These are phyloP conservation scores for Colletotrichum coccodes DNA, from an alignment of 2,329 filamentous ascomycete genomes.

Conservation along the genomic window DNA sequence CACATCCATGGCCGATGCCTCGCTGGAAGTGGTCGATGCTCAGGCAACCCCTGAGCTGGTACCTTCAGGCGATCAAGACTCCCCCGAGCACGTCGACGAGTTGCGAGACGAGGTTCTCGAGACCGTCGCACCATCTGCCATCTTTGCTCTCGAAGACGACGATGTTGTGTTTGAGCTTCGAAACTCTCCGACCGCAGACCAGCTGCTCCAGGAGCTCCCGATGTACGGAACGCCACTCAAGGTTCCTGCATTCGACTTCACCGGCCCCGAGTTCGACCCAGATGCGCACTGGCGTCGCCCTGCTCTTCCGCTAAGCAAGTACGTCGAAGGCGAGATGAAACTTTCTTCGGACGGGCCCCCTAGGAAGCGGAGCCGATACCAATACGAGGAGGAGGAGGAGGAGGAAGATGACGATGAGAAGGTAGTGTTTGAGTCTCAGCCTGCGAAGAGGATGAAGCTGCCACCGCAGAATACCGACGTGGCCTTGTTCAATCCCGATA, in stretches of 20 bases:
- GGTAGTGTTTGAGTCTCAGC: conserved; percentile 46
- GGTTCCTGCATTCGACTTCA: conserved; percentile 66
- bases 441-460: conserved; percentile 53
- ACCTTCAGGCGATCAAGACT: conserved; percentile 71
- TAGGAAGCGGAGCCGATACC: conserved; percentile 83
- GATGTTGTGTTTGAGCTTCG: conserved; percentile 84
- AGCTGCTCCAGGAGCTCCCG: conserved; percentile 82
- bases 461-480: conserved; percentile 79
- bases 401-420: conserved; percentile 65
- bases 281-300: conserved; percentile 80
- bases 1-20: conserved; percentile 45
- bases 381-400: conserved; percentile 83
- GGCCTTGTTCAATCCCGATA: conserved; percentile 88
- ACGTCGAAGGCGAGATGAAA: conserved; percentile 82
- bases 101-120: conserved; percentile 52
- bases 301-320: conserved; percentile 88
- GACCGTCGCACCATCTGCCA: conserved; percentile 75
- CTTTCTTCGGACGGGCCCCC: conserved; percentile 73
- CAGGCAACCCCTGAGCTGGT: conserved; percentile 76
- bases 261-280: conserved; percentile 68
- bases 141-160: conserved; percentile 85
- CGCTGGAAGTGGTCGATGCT: conserved; percentile 46
- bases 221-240: conserved; percentile 76
- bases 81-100: conserved; percentile 55
- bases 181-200: conserved; percentile 78